These are phyloP conservation scores for Fusarium kyushuense DNA, from an alignment of 2,329 filamentous ascomycete genomes.

Conservation along the genomic window DNA sequence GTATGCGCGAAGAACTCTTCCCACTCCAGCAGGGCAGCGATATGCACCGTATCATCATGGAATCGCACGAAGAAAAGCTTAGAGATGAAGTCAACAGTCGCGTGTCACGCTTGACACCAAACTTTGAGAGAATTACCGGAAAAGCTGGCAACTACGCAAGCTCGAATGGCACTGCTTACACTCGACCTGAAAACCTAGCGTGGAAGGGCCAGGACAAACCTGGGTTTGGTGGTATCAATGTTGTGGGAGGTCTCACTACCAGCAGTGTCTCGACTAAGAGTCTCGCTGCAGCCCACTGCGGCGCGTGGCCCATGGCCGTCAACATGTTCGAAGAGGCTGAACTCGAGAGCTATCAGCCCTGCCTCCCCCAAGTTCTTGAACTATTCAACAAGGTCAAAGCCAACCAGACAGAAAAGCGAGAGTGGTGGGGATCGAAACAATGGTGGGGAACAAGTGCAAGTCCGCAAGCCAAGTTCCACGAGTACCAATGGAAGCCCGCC, in stretches of 20 bases:
- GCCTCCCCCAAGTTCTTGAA: constrained; percentile 56
- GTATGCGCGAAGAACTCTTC: constrained; percentile 59
- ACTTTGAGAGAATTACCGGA: constrained; percentile 40
- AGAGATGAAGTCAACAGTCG: constrained; percentile 49
- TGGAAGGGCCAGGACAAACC: constrained; percentile 37
- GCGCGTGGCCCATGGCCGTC: constrained; percentile 55
- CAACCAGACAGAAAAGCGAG: constrained; percentile 20
- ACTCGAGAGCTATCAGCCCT: constrained; percentile 59
- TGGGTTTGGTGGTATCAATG: constrained; percentile 55
- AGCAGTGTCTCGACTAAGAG: constrained; percentile 60
- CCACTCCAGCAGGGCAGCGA: constrained; percentile 56
- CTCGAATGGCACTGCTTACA: constrained; percentile 44
- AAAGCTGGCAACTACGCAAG: constrained; percentile 34
- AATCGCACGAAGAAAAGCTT: constrained; percentile 48
- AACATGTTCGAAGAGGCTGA: constrained; percentile 58
- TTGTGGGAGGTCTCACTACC: constrained; percentile 55
- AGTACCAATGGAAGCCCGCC: constrained; percentile 48
- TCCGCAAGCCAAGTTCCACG: constrained; percentile 41
- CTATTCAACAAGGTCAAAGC: constrained; percentile 47
- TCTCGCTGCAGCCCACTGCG: constrained; percentile 57
- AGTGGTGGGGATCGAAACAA: constrained; percentile 18
- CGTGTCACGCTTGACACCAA: constrained; percentile 48
- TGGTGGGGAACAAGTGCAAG: constrained; percentile 15
- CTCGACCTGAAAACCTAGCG: constrained; percentile 42
- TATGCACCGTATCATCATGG: constrained; percentile 52